Evolutionary conservation across 1,139 yeast genomes (phyloP), one percentile per base, ranked within the genome.

Genomic region (Pichia sp.): DNA sequence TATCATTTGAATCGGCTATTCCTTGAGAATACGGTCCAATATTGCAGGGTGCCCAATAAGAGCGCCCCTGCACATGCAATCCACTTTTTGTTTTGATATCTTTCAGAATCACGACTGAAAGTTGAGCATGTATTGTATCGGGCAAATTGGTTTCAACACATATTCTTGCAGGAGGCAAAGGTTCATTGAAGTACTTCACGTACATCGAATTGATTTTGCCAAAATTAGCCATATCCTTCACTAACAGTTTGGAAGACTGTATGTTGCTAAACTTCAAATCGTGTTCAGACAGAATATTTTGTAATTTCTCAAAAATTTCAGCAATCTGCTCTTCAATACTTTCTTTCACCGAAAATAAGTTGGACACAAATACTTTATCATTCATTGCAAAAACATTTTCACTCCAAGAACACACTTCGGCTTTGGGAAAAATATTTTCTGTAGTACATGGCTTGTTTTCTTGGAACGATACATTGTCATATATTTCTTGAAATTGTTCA

Each of bases 11-110:
- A 53, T 76, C 79, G 51, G 81, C 73, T 11, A 84, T 80, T 0
- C 93, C 81, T 69, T 93, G 99, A 0, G 99, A 92, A 67, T 93
- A 93, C 0, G 99, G 99, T 0, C 99, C 99, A 54, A 93, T 93
- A 63, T 93, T 93, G 48, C 96, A 95, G 0, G 99, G 99, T 0
- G 97, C 97, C 99, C 99, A 93, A 68, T 86, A 90, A 32, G 97
- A 90, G 56, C 93, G 76, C 0, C 98, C 90, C 63, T 93, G 90
- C 4, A 93, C 89, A 66, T 93, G 98, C 29, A 93, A 73, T 0
- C 98, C 97, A 45, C 72, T 72, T 61, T 83, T 82, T 19, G 57
- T 56, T 0, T 47, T 60, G 55, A 56, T 61, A 49, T 59, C 62
- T 38, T 50, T 65, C 6, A 79, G 68, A 1, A 77, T 76, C 5